A percentile compares a stretch with the other conserved stretches of the same genome.
These are phyloP conservation scores for Penicillium canariense DNA, from an alignment of 495 filamentous ascomycete genomes.

Conservation along the genomic window DNA sequence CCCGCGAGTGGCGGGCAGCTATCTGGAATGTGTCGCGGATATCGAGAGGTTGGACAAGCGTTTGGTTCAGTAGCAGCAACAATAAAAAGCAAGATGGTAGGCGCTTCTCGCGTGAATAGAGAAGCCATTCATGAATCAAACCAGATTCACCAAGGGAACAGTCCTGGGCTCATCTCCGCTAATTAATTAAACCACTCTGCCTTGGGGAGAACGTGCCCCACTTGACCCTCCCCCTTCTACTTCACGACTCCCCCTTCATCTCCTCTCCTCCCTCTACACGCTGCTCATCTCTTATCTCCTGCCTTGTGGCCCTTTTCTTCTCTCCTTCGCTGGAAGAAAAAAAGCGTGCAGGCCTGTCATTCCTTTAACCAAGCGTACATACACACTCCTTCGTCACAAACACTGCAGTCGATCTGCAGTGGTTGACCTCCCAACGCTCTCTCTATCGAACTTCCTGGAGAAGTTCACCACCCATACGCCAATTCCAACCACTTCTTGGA, in stretches of 20 bases:
- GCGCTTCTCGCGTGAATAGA: neutral
- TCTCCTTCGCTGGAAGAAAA: too few relatives aligned
- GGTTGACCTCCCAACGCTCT: slow-evolving; percentile 16
- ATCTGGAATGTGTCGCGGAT: slow-evolving; percentile 17
- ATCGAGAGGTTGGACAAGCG: slow-evolving; percentile 24
- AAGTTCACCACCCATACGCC: slow-evolving; percentile 25
- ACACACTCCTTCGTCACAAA: slow-evolving; percentile 20
- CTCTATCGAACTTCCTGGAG: slow-evolving; percentile 38
- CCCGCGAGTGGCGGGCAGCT: slow-evolving; percentile 22
- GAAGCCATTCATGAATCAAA: neutral
- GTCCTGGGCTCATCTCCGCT: slow-evolving; percentile 6
- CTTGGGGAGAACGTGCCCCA: too few relatives aligned
- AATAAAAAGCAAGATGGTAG: slow-evolving; percentile 2
- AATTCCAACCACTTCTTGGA: slow-evolving; percentile 6
- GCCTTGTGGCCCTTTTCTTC: slow-evolving; percentile 21
- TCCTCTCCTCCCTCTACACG: slow-evolving; percentile 19
- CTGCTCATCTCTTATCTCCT: slow-evolving; percentile 13
- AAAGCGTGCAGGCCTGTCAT: slow-evolving; percentile 41
- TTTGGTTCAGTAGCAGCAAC: slow-evolving; percentile 10
- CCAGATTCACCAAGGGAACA: neutral
- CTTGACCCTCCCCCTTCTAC: slow-evolving; percentile 19
- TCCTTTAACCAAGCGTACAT: slow-evolving; percentile 35
- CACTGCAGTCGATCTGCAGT: slow-evolving; percentile 43
- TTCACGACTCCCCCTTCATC: slow-evolving; percentile 19
- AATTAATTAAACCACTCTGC: neutral